Evolutionary conservation across 2,329 filamentous ascomycete genomes (phyloP).

Genomic region (Aspergillus hiratsukae): DNA sequence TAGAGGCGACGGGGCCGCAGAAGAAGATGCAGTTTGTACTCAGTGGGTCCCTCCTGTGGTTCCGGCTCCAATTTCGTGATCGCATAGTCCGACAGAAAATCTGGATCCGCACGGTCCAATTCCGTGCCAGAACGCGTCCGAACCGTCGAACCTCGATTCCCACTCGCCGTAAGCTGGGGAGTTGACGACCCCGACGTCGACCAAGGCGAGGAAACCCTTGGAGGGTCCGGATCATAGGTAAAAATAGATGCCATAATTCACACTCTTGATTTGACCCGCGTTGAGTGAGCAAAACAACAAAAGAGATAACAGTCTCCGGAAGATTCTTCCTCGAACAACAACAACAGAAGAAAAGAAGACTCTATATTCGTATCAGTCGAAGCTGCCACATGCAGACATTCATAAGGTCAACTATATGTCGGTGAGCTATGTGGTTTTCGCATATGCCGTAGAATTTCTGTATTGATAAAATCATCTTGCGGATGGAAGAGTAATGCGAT

Average conservation of each 20-base stretch:
- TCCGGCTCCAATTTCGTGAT: slow-evolving; percentile 80
- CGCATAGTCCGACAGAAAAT: slow-evolving; percentile 51
- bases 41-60: slow-evolving; percentile 87
- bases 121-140: slow-evolving; percentile 33
- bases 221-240: slow-evolving; percentile 85
- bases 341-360: background rate
- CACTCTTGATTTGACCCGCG: background rate
- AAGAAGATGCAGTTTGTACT: slow-evolving; percentile 93
- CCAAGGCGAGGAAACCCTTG: slow-evolving; percentile 89
- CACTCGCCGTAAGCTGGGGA: slow-evolving; percentile 29
- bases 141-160: slow-evolving; percentile 19
- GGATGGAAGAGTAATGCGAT: background rate
- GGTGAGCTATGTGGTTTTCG: slow-evolving; percentile 4
- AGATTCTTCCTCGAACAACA: background rate
- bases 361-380: slow-evolving; percentile 5
- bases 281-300: background rate
- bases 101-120: slow-evolving; percentile 35
- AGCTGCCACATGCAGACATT: slow-evolving; percentile 4
- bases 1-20: slow-evolving; percentile 74
- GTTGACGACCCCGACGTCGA: slow-evolving; percentile 52
- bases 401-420: slow-evolving; percentile 1
- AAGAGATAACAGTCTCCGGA: background rate
- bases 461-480: slow-evolving; percentile 19
- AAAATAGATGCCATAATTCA: slow-evolving; percentile 83
- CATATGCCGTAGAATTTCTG: slow-evolving; percentile 3